These are phyloP conservation scores for Jacaranda mimosifolia DNA, from an alignment of 257 asterid species.

Conservation along the genomic window DNA sequence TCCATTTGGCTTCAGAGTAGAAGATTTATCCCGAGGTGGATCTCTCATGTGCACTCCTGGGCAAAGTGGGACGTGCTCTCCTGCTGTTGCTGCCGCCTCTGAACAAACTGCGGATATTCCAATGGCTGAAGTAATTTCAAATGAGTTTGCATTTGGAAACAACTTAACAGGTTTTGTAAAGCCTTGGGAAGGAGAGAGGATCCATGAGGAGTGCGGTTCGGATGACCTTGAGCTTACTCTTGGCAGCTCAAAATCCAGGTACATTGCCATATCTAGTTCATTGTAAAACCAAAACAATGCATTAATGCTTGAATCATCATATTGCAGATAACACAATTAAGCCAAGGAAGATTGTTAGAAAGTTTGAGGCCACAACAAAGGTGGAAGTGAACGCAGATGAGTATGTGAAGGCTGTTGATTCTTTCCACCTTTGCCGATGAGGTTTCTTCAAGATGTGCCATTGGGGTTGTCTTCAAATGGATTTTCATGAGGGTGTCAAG, in stretches of 20 bases:
- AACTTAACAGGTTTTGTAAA: conserved; percentile 61
- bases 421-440: neutral
- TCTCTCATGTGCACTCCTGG: conserved; percentile 80
- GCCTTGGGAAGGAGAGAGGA: conserved; percentile 95
- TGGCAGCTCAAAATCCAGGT: conserved; percentile 74
- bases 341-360: neutral
- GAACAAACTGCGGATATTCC: conserved; percentile 72
- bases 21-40: conserved; percentile 51
- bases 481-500: neutral
- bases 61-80: conserved; percentile 85
- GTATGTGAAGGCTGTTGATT: neutral
- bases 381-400: neutral
- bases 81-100: conserved; percentile 61
- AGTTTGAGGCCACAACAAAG: conserved; percentile 9
- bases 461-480: neutral
- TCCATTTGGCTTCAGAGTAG: conserved; percentile 76
- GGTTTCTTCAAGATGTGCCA: neutral
- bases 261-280: neutral
- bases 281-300: neutral
- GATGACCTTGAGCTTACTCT: conserved; percentile 93
- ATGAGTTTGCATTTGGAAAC: conserved; percentile 78
- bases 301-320: neutral
- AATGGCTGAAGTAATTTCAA: conserved; percentile 66
- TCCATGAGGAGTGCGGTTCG: conserved; percentile 74
- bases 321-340: conserved; percentile 32